Evolutionary conservation across 1,139 yeast genomes (phyloP).

Genomic region (Hansenula anomala): DNA sequence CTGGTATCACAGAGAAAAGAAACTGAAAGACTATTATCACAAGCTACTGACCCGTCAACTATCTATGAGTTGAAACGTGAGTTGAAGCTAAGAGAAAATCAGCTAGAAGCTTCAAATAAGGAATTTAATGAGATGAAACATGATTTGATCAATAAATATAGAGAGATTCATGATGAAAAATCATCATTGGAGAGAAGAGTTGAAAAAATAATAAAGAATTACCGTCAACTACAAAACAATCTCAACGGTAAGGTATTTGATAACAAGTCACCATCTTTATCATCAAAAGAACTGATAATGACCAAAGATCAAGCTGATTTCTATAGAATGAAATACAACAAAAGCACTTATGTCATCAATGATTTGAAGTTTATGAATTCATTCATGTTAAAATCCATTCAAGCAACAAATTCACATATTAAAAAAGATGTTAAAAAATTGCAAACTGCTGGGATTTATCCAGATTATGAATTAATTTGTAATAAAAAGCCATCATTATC

Average conservation of each 20-base stretch:
- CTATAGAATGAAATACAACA: constrained; percentile 22
- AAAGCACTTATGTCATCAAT: constrained; percentile 27
- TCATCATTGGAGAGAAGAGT: constrained; percentile 13
- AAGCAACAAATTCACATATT: constrained; percentile 36
- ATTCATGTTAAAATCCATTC: constrained; percentile 43
- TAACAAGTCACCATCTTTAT: too few species aligned
- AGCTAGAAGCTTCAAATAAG: constrained; percentile 12
- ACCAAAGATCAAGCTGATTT: constrained; percentile 19
- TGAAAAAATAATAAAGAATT: constrained; percentile 15
- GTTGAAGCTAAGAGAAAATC: constrained; percentile 12
- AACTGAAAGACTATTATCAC: neutral
- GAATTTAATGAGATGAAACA: constrained; percentile 24
- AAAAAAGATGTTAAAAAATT: constrained; percentile 39
- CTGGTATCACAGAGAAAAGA: constrained; percentile 17
- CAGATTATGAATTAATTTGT: constrained; percentile 33
- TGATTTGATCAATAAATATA: constrained; percentile 24
- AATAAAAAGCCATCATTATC: constrained; percentile 30
- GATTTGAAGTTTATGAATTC: constrained; percentile 51
- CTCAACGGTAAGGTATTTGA: neutral
- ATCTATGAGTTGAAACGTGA: constrained; percentile 11
- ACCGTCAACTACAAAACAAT: constrained; percentile 15
- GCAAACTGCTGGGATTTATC: constrained; percentile 45
- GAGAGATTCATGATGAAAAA: constrained; percentile 18
- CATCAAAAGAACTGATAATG: constrained; percentile 4
- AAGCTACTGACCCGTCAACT: neutral